These are phyloP conservation scores for Verticillium tricorpus DNA, from an alignment of 2,329 filamentous ascomycete species.

Conservation along the genomic window DNA sequence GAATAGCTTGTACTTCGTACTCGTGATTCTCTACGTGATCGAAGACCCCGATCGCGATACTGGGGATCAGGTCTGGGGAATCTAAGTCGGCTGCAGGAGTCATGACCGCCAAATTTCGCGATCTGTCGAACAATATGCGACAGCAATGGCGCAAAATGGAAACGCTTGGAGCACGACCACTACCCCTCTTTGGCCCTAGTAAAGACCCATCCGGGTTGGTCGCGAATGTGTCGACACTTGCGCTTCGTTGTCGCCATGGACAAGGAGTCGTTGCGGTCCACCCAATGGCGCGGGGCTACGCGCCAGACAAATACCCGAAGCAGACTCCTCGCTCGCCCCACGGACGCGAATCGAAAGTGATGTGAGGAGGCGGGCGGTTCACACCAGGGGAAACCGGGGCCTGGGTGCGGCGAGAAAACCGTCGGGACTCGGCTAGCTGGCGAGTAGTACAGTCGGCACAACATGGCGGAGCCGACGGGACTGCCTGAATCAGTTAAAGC, in stretches of 20 bases:
- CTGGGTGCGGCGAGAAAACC: neutral
- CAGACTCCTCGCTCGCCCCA: neutral
- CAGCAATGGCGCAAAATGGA: neutral
- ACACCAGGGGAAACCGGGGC: neutral
- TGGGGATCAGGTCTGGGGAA: too few relatives aligned
- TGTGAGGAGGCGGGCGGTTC: neutral
- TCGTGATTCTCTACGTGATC: too few relatives aligned
- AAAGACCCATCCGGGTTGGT: neutral
- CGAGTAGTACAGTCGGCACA: neutral
- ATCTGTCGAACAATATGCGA: neutral
- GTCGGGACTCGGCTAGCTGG: neutral
- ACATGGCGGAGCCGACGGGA: neutral
- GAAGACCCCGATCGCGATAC: too few relatives aligned
- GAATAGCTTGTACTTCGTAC: too few relatives aligned
- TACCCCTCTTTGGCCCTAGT: neutral
- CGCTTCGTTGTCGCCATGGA: neutral
- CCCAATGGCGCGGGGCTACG: neutral
- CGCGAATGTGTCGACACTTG: neutral
- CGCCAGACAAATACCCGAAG: neutral
- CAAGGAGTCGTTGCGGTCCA: neutral
- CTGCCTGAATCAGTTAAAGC: neutral
- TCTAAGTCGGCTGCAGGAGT: too few relatives aligned
- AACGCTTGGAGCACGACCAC: neutral
- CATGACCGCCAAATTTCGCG: neutral
- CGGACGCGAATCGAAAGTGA: neutral